These are phyloP conservation scores for Bolboschoenus planiculmis DNA, from an alignment of 176 grass and related monocot genomes.

Conservation along the genomic window DNA sequence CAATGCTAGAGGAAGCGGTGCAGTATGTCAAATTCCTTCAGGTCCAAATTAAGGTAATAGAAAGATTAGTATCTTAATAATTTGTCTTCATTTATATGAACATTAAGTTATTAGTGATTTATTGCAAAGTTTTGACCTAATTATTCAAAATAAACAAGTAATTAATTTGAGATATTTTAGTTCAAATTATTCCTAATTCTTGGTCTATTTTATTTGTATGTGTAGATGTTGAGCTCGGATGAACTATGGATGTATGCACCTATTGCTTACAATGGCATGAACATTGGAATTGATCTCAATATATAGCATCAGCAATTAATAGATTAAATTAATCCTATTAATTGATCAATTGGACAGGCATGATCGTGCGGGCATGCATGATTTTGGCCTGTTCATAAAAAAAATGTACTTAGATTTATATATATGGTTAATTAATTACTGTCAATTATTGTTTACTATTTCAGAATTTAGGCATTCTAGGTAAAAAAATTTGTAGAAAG, in stretches of 20 bases:
- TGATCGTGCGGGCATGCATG: background rate
- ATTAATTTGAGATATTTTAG: background rate
- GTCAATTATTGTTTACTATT: background rate
- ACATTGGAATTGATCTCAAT: conserved; percentile 59
- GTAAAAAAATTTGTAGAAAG: background rate
- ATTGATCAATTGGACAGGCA: background rate
- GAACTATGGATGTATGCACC: conserved; percentile 89
- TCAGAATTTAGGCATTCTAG: background rate
- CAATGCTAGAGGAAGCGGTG: conserved; percentile 90
- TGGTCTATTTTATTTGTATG: background rate
- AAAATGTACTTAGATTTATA: background rate
- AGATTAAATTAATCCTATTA: background rate
- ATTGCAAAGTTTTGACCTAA: background rate
- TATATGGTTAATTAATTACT: background rate
- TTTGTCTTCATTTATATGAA: background rate
- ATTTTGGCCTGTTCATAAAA: background rate
- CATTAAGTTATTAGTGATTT: too few species aligned
- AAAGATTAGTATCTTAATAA: background rate
- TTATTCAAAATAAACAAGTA: background rate
- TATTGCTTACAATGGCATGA: conserved; percentile 78
- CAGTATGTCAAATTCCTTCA: conserved; percentile 82
- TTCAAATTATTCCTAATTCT: conserved; percentile 6
- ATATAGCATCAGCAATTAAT: background rate
- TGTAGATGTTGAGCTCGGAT: conserved; percentile 71
- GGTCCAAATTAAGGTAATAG: conserved; percentile 71